Base-by-base conservation (phyloP, 768 basidiomycete genomes). In the Arthromyces matolae region DNA sequence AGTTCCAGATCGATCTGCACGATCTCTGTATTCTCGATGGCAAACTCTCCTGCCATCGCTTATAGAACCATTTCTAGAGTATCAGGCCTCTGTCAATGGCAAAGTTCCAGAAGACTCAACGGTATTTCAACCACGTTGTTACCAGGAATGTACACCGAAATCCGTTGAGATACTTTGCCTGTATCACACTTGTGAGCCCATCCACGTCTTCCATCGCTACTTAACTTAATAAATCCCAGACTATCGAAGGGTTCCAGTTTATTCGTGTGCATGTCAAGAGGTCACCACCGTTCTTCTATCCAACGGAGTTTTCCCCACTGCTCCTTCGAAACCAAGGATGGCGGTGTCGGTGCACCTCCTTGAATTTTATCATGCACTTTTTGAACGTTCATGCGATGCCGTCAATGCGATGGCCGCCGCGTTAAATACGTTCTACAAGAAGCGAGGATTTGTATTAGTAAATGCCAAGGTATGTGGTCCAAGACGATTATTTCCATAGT, bases 361-460 rank as follows among this genome's bases (percentile, higher is more conserved):
- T 0, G 50, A 64, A 1, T 69, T 71, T 42, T 71, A 69, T 44
- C 45, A 35, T 0, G 57, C 63, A 1, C 49, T 71, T 1, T 73
- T 72, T 33, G 63, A 71, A 45, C 51, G 58, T 0, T 69, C 71
- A 0, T 71, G 68, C 16, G 62, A 73, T 45, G 68, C 68, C 3
- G 54, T 71, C 29, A 58, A 62, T 33, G 65, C 57, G 1, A 32
- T 66, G 23, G 54, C 67, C 0, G 32, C 37, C 12, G 62, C 65
- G 0, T 51, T 71, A 3, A 61, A 60, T 19, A 56, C 52, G 0
- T 63, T 65, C 38, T 71, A 72, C 35, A 44, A 24, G 63, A 1
- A 66, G 65, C n/a, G 45, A 2, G 45, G 45, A 1, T 47, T 32
- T 13, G 20, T 47, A 9, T 12, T 40, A 6, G 1, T 18, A 2